Base-by-base conservation (phyloP, 139 green algal genomes). In the Edaphochlamys debaryana region DNA sequence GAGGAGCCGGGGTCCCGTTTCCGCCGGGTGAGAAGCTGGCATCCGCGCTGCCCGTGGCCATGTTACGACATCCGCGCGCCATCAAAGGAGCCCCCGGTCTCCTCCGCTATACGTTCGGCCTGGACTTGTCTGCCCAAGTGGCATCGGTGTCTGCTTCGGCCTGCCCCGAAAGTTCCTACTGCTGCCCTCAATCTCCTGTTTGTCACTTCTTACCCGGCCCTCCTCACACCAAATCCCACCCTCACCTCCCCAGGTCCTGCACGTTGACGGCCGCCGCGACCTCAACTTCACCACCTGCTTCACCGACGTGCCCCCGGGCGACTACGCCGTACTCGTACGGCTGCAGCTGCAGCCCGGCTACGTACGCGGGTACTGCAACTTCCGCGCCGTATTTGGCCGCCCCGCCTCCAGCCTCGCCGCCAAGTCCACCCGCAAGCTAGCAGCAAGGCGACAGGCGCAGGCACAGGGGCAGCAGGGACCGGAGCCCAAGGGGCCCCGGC, bases 321-420 rank as follows among this genome's bases (percentile, higher is more conserved):
- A 71, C 23, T 81, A 81, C 58, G 30, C 15, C 19, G 75, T 81
- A 20, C 40, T 81, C 27, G 63, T 40, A 60, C 75, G 75, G 3
- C 19, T 81, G 11, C 69, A 63, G 75, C 60, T 81, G 17, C 75
- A 81, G 75, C 60, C 75, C 30, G 75, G 75, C 29, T 81, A 63
- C 60, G 75, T 81, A 23, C 75, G 75, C 60, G 75, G 75, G 60
- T 81, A 81, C 58, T 81, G 60, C 75, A 72, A 72, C 40, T 72
- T 81, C 41, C 75, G 75, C 15, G 30, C 60, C 17, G 60, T 71
- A 17, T 81, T 81, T 60, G 48, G 60, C 19, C 41, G 41, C 8
- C 60, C 73, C 0, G 38, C 73, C 52, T 34, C n/a, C 20, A 25
- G 1, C 69, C 25, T 30, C 15, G 34, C 64, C 36, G 36, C 64